Evolutionary conservation across 805 yeast species (phyloP), one percentile per base, ranked within the genome.

Genomic region (Wickerhamiella hasegawae): DNA sequence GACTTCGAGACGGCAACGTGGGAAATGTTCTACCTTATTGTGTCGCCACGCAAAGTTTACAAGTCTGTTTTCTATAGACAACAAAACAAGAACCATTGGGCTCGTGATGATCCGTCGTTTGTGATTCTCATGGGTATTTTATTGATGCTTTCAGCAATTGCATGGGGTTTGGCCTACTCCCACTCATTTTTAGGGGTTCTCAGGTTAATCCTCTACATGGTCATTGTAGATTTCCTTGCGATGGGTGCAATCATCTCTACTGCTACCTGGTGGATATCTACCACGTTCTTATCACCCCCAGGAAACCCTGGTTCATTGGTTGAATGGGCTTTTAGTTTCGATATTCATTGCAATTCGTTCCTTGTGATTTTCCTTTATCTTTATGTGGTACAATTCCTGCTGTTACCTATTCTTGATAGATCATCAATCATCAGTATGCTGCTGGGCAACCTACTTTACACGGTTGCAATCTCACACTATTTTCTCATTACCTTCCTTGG

Each of bases 241-340:
- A 59, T 73, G 18, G 95, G 95, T 0, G 53, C 69, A 3, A 53
- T 75, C 4, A 63, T 82, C 14, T 71, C 95, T 8, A 74, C 93
- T 1, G 39, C 71, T 11, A 72, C 76, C 16, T 85, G 93, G 92
- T 43, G 72, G 12, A 47, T 80, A 26, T 73, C 83, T 21, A 78
- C 78, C 49, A 67, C 66, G 44, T 65, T 81, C 37, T 65, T 81
- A 44, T 54, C 57, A 38, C n/a, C 17, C 12, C 32, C 36, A 1
- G 34, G 34, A 12, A 24, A 28, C 16, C 28, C 28, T 8, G 26
- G 18, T 11, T n/a, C n/a, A n/a, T 28, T 25, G 3, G 59, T 82
- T 36, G 95, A 85, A 52, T 85, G 95, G 95, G 84, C 87, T 1
- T 84, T 82, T 53, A 83, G 95, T 59, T 85, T 85, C 52, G 96